Conservation (phyloP, 805 yeast genomes). For the Lipomyces sp. region DNA sequence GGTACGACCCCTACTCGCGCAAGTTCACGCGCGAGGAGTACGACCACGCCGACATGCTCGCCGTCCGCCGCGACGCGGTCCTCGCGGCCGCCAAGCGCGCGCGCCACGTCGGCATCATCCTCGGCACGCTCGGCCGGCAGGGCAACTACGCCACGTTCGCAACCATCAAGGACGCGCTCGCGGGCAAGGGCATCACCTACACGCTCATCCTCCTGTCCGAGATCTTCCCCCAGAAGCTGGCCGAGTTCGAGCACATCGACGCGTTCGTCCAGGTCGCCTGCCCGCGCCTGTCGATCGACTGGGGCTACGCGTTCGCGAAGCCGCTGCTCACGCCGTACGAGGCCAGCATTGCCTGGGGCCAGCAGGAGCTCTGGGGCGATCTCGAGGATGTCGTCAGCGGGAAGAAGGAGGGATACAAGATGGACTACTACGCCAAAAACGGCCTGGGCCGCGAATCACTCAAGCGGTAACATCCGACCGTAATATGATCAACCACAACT, state of each 20-base stretch:
- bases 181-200: conserved; percentile 57
- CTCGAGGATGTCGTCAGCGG: conserved; percentile 31
- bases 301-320: conserved; percentile 96
- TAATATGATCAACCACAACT: neutral
- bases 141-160: conserved; percentile 78
- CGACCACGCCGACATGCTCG: conserved; percentile 78
- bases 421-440: conserved; percentile 88
- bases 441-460: conserved; percentile 47
- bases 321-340: conserved; percentile 95
- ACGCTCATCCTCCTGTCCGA: conserved; percentile 85
- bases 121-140: conserved; percentile 95
- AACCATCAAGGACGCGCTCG: conserved; percentile 56
- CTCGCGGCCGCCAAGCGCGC: conserved; percentile 46
- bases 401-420: conserved; percentile 61
- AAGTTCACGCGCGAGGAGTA: conserved; percentile 86
- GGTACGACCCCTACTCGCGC: conserved; percentile 93
- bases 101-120: conserved; percentile 71
- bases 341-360: conserved; percentile 80
- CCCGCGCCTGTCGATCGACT: conserved; percentile 91
- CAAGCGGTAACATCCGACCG: neutral
- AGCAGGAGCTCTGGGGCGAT: conserved; percentile 63
- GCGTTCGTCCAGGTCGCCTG: conserved; percentile 97
- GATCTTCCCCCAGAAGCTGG: conserved; percentile 86
- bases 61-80: conserved; percentile 72
- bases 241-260: conserved; percentile 90